These are phyloP conservation scores for Lipomyces spencermartinsiae DNA, from an alignment of 805 yeast genomes.

Conservation along the genomic window DNA sequence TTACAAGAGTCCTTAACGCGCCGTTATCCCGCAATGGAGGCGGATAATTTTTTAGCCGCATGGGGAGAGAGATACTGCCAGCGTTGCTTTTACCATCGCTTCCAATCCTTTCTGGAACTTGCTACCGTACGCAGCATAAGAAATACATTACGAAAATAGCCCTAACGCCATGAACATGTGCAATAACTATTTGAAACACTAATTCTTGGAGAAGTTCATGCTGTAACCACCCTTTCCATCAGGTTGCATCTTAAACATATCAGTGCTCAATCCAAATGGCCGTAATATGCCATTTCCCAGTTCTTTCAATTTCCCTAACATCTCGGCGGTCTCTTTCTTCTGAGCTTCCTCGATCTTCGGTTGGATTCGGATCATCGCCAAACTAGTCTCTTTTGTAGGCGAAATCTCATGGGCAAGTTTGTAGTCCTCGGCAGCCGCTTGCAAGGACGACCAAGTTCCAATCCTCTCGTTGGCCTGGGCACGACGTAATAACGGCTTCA, in stretches of 20 bases:
- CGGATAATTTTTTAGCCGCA: not conserved
- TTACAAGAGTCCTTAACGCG: constrained; percentile 11
- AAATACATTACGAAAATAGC: not conserved
- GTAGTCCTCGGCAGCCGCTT: constrained; percentile 42
- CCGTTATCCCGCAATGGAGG: not conserved
- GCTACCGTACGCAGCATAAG: not conserved
- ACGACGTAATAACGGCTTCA: constrained; percentile 77
- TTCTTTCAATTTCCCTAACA: constrained; percentile 45
- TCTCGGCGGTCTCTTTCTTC: constrained; percentile 42
- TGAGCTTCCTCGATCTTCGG: constrained; percentile 41
- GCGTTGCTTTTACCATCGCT: not conserved
- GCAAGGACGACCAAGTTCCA: constrained; percentile 43
- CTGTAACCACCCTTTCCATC: constrained; percentile 39
- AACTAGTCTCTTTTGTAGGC: constrained; percentile 17
- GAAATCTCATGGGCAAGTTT: constrained; percentile 27
- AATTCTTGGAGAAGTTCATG: constrained; percentile 30
- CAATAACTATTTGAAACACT: not conserved
- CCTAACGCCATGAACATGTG: constrained; percentile 1
- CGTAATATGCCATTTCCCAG: constrained; percentile 44
- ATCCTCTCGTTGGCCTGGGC: constrained; percentile 63
- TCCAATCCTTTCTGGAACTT: not conserved
- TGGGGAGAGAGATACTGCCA: too few species aligned
- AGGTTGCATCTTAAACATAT: constrained; percentile 42
- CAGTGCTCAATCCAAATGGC: constrained; percentile 45
- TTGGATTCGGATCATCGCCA: constrained; percentile 25